A percentile compares a stretch with the other conserved stretches of the same genome.
phyloP scores from a whole-genome alignment of 345 rosid genomes.

The Gossypium rotundifolium region DNA sequence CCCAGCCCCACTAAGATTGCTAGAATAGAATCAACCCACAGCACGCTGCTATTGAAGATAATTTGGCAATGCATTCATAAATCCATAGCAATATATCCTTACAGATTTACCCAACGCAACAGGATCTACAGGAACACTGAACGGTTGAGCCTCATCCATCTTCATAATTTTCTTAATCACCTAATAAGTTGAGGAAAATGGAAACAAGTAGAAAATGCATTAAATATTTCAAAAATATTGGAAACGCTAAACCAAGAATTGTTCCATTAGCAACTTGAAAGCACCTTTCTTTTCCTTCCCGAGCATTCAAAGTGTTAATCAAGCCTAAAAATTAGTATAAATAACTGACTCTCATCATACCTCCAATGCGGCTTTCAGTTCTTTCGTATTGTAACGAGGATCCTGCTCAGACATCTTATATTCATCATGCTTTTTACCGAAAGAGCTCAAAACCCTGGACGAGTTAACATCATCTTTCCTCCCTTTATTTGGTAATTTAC shows the following conservation, averaged over 20 bases:
- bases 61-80: slow-evolving; percentile 7
- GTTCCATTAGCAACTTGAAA: not conserved
- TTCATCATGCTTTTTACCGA: slow-evolving; percentile 18
- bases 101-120: slow-evolving; percentile 18
- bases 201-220: not conserved
- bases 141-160: slow-evolving; percentile 47
- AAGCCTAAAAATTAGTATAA: not conserved
- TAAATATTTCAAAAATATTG: not conserved
- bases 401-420: slow-evolving; percentile 17
- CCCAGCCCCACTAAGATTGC: not conserved
- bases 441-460: slow-evolving; percentile 15
- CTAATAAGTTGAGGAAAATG: slow-evolving; percentile 14
- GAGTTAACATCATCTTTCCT: not conserved
- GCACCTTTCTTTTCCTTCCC: not conserved
- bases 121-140: slow-evolving; percentile 26
- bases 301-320: not conserved
- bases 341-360: slow-evolving; percentile 14
- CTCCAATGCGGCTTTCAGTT: slow-evolving; percentile 33
- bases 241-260: not conserved
- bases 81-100: not conserved
- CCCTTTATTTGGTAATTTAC: slow-evolving; percentile 5
- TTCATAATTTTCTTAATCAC: slow-evolving; percentile 43
- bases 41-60: not conserved
- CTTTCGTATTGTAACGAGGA: slow-evolving; percentile 24
- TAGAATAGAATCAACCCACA: not conserved